Base-by-base conservation (phyloP, 1,284 basidiomycete genomes). In the Leccinum proximum region DNA sequence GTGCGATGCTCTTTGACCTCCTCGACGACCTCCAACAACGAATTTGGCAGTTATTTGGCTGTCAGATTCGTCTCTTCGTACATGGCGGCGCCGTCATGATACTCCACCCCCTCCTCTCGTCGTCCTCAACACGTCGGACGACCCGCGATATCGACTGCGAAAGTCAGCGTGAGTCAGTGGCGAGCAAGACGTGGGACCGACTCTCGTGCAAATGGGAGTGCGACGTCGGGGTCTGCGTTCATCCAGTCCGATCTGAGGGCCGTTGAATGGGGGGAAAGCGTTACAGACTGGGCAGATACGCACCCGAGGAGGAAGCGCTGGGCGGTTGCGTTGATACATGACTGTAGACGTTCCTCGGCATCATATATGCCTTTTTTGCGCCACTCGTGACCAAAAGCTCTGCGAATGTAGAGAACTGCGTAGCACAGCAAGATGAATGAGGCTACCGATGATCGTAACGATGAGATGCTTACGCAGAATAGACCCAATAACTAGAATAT, bases 51-150 rank as follows among this genome's bases (percentile, higher is more conserved):
- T 71, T 71, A 13, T 88, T 88, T 70, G 76, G 79, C 37, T 73
- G 67, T 13, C 80, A 79, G 30, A 79, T 89, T 3, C 80, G 83
- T 13, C 79, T 90, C 26, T 83, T 88, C 60, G 78, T 88, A 0
- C 88, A 90, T 67, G 88, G 88, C 40, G 88, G 88, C 2, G 87
- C 85, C 1, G 85, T 86, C 63, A 88, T 89, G 85, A 80, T 90
- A 38, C 79, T 90, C 3, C 87, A 90, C 60, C 77, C 77, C 0
- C 70, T 73, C 0, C 76, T 86, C 9, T 75, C 76, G 60, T 63
- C 64, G 60, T 84, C 78, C 62, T 78, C 73, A 50, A 76, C 71
- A 48, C 79, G 88, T 40, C 78, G 78, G 9, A 81, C 79, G 7
- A 90, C 88, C 0, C 79, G 86, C 38, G 88, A 89, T 70, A 78